Conservation (phyloP, 306 rosid species). For the Luffa acutangula region DNA sequence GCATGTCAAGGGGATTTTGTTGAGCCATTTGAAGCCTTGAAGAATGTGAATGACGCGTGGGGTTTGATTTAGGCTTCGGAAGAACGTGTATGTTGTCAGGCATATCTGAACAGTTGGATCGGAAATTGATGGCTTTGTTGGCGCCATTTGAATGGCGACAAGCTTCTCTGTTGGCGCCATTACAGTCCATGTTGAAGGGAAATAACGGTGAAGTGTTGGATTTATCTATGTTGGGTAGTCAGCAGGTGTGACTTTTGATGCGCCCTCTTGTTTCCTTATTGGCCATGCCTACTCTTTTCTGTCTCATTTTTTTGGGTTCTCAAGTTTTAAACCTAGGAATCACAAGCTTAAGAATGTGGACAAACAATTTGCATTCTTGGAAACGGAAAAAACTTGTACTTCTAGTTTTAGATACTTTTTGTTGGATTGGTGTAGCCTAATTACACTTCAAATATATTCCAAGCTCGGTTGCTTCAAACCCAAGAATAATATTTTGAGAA, state of each 20-base stretch:
- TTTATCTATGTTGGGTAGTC: neutral
- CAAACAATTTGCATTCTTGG: no score
- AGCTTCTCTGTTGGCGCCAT: neutral
- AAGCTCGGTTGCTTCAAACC: no score
- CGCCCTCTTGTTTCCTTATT: neutral
- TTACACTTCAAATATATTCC: no score
- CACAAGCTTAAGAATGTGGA: no score
- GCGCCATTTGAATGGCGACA: neutral
- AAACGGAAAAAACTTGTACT: no score
- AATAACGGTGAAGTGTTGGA: neutral
- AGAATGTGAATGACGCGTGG: conserved; percentile 1
- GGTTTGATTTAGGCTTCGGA: neutral
- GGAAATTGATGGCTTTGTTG: neutral
- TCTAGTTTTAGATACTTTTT: no score
- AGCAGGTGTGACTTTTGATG: neutral
- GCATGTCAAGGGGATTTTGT: neutral
- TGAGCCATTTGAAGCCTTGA: neutral
- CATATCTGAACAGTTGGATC: neutral
- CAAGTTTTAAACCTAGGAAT: no score
- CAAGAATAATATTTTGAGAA: no score
- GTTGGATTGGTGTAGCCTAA: no score
- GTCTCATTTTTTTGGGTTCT: no score
- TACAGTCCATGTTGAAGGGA: neutral
- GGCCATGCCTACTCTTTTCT: neutral
- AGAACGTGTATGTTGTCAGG: neutral